These are phyloP conservation scores for Hymenoscyphus scutula DNA, from an alignment of 2,329 filamentous ascomycete species.

Conservation along the genomic window DNA sequence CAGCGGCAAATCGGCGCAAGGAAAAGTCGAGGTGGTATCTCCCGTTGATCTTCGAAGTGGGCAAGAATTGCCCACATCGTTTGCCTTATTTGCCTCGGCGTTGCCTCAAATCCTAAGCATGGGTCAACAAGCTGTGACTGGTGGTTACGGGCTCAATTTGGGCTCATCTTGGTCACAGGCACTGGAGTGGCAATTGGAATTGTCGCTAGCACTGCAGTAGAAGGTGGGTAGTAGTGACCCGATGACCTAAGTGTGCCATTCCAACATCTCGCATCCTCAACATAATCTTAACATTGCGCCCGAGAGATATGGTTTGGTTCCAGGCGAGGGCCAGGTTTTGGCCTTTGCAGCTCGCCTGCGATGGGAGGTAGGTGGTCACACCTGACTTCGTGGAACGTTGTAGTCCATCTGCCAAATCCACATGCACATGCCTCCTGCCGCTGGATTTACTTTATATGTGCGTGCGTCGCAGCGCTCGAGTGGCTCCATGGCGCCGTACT, in stretches of 20 bases:
- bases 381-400: background rate
- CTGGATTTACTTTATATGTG: background rate
- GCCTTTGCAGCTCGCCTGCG: background rate
- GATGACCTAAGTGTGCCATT: background rate
- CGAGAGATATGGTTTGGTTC: background rate
- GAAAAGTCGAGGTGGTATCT: background rate
- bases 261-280: conserved; percentile 1
- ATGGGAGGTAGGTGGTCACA: background rate
- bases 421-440: background rate
- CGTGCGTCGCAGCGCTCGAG: background rate
- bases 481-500: background rate
- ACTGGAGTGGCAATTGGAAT: background rate
- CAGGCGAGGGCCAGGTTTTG: background rate
- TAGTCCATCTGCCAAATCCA: background rate
- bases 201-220: background rate
- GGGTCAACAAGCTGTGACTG: background rate
- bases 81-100: conserved; percentile 1
- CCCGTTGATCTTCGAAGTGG: background rate
- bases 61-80: background rate
- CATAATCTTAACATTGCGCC: background rate
- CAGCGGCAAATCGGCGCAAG: background rate
- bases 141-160: background rate
- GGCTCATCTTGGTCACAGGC: background rate
- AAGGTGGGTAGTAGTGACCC: background rate
- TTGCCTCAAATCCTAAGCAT: background rate